Base-by-base conservation (phyloP, 495 filamentous ascomycete genomes). In the Bacidia rubella region DNA sequence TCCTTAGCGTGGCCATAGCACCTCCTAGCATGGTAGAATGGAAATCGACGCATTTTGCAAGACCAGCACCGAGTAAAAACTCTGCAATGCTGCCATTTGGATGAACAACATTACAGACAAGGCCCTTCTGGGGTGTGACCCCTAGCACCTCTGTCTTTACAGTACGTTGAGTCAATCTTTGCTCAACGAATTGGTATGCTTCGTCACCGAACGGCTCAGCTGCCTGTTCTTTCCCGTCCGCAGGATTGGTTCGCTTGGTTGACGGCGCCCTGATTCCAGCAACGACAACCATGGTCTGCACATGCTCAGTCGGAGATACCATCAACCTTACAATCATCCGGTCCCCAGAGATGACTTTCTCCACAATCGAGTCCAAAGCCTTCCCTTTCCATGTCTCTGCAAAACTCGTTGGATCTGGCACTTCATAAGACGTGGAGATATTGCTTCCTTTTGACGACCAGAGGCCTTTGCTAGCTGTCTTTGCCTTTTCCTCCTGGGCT, bases 11-110 rank as follows among this genome's bases (percentile, higher is more conserved):
- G 35, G 81, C 80, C 92, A 99, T 99, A 46, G 90, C 81, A 7
- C 70, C 59, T 15, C 93, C 93, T 1, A 99, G 78, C 63, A 95
- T 69, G 15, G 86, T 86, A 1, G 87, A 92, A 67, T 99, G 93
- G 67, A 86, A 86, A 64, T 99, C 93, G 40, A 85, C 83, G 72
- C 92, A 97, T 58, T 87, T 77, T 39, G 90, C 93, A 39, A 96
- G 70, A 57, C 93, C 93, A 43, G 85, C 86, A 56, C 87, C 79
- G 23, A 96, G 80, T 15, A 97, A 66, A 65, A 88, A 86, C 52
- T 84, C 84, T 24, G 89, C 87, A 64, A 99, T 92, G 65, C 85
- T 94, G 45, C 93, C 93, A 21, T 83, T 80, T 20, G 87, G 87
- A 66, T 97, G 93, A 40, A 85, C 73, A 22, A 99, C 75, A 29